Percentiles rank a stretch among this genome's conserved stretches.
Evolutionary conservation across 495 filamentous ascomycete genomes (phyloP).

Genomic region (Bacidia rubella): DNA sequence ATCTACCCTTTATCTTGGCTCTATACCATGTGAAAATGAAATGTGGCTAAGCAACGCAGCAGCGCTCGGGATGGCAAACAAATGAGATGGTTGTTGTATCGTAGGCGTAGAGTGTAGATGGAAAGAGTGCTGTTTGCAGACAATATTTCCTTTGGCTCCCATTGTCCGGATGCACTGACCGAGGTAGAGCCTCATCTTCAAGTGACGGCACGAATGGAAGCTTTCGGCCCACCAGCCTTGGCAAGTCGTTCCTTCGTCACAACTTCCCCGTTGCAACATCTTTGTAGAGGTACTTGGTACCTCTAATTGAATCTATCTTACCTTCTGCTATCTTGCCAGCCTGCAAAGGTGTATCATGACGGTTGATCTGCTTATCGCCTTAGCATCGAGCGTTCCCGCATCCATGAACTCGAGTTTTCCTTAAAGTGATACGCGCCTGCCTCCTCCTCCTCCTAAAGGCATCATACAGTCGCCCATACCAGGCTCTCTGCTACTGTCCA

Average conservation of each 20-base stretch:
- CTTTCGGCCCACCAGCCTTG: neutral
- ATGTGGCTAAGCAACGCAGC: too few species aligned
- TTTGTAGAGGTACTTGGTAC: neutral
- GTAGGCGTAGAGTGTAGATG: neutral
- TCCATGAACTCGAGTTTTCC: neutral
- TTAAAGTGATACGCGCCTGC: neutral
- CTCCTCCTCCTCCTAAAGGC: too few species aligned
- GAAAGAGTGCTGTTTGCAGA: neutral
- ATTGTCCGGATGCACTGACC: neutral
- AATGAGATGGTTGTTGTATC: neutral
- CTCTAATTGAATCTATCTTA: neutral
- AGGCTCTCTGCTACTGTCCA: too few species aligned
- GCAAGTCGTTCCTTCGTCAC: neutral
- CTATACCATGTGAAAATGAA: too few species aligned
- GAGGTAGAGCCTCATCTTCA: neutral
- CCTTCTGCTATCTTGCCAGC: neutral
- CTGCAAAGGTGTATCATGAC: neutral
- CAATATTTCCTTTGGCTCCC: neutral
- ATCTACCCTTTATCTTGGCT: too few species aligned
- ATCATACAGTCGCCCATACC: too few species aligned
- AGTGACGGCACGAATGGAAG: neutral
- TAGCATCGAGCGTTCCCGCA: neutral
- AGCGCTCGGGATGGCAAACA: too few species aligned
- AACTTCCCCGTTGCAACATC: neutral
- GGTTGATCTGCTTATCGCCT: neutral